Base-by-base conservation (phyloP, 2,329 filamentous ascomycete species). In the Trichoderma arundinaceum region DNA sequence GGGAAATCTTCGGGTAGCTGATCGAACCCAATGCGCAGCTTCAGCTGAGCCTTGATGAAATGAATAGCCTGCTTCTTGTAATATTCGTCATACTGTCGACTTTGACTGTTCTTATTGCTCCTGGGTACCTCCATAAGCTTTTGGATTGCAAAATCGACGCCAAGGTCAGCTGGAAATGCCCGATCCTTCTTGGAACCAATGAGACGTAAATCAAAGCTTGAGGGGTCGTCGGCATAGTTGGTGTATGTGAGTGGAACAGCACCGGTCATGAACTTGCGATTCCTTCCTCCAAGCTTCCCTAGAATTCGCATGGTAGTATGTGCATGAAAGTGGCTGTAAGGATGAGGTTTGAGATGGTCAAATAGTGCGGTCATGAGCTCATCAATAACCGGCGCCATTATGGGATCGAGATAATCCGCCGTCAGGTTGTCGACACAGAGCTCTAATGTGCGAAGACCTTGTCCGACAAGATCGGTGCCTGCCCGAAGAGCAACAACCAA, bases 381-480 rank as follows among this genome's bases (percentile, higher is more conserved):
- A 72, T 99, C 94, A 77, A 99, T 98, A 32, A 98, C 96, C 0
- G 95, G 96, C 2, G 94, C 92, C 94, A 99, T 99, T 72, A 99
- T 98, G 0, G 95, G 96, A 72, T 99, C 95, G 13, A 99, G 82
- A 74, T 99, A 99, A 73, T 99, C 95, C 0, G 95, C 94, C 0
- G 96, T 99, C 0, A 99, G 84, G 72, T 99, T 99, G 69, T 99
- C 95, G 17, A 99, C 95, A 73, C 95, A 99, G 1, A 99, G 86
- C 74, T 99, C 95, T 5, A 99, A 81, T 0, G 95, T 99, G 33
- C 96, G 85, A 7, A 99, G 82, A 0, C 95, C 95, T 77, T 99
- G 96, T 0, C 94, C 94, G 17, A 99, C 94, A 44, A 99, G 85
- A 70, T 99, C 95, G 1, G 92, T 94, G 13, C 94, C 94, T 17